Conservation (phyloP, 768 basidiomycete species). For the Rhodotorula sphaerocarpa region DNA sequence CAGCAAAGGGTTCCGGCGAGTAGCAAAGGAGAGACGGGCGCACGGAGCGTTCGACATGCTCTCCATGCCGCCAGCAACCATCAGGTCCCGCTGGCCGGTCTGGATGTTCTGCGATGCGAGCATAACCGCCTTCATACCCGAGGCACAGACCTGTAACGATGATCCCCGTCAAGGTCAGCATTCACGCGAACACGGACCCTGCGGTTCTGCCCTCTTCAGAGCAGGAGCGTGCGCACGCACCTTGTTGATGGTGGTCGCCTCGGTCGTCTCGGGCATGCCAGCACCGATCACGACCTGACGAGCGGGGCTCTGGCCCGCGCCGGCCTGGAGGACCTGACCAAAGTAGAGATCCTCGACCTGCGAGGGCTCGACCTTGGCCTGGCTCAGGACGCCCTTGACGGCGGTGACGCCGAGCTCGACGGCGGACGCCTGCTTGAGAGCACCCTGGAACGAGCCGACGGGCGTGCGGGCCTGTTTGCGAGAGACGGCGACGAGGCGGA, state of each 20-base stretch:
- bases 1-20: too few species aligned
- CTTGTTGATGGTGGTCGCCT: constrained; percentile 99
- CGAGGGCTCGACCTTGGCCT: constrained; percentile 68
- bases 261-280: constrained; percentile 74
- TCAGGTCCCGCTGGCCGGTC: constrained; percentile 72
- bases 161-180: background rate
- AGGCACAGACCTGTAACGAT: constrained; percentile 71
- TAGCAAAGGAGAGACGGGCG: constrained; percentile 44
- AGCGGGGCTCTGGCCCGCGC: constrained; percentile 95
- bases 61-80: constrained; percentile 96
- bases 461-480: constrained; percentile 58
- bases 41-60: constrained; percentile 99
- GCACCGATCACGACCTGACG: constrained; percentile 87
- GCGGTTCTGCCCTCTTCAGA: too few species aligned
- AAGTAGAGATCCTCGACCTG: constrained; percentile 92
- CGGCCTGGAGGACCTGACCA: constrained; percentile 95
- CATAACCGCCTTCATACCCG: constrained; percentile 91
- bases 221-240: constrained; percentile 16
- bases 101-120: constrained; percentile 84
- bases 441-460: constrained; percentile 82
- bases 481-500: background rate
- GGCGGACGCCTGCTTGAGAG: constrained; percentile 78
- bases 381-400: constrained; percentile 78
- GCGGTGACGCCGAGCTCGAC: constrained; percentile 81
- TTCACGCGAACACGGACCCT: too few species aligned